A percentile compares a stretch with the other conserved stretches of the same genome.
These are phyloP conservation scores for Phytopythium montanum DNA, from an alignment of 352 stramenopile species.

Conservation along the genomic window DNA sequence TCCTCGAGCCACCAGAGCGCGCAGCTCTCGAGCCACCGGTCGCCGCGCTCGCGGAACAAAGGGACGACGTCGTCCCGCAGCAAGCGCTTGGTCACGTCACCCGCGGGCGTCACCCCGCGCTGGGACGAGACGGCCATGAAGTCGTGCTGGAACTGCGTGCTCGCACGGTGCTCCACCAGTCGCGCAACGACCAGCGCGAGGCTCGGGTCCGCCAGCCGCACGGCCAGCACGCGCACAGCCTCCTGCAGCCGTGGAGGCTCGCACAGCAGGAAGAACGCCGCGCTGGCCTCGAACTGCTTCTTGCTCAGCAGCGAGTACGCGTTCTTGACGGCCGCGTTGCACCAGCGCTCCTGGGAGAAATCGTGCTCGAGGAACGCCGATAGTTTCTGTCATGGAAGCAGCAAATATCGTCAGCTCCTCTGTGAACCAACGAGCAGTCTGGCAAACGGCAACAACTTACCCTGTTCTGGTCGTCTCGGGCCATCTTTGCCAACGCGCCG, in stretches of 20 bases:
- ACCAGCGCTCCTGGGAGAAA: constrained; percentile 80
- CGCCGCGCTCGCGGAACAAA: constrained; percentile 47
- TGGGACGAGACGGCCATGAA: constrained; percentile 39
- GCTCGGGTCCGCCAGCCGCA: constrained; percentile 84
- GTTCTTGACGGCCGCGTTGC: constrained; percentile 91
- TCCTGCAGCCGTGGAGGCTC: constrained; percentile 92
- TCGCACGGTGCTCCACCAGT: constrained; percentile 78
- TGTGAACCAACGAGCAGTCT: neutral
- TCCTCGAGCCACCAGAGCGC: constrained; percentile 83
- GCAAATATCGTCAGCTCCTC: neutral
- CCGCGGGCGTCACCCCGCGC: constrained; percentile 57
- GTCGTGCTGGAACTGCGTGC: constrained; percentile 45
- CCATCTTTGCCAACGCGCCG: constrained; percentile 65
- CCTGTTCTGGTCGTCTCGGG: constrained; percentile 68
- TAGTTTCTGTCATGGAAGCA: constrained; percentile 39
- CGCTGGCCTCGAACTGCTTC: constrained; percentile 87
- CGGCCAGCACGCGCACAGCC: constrained; percentile 85
- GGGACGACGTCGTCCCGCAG: constrained; percentile 69
- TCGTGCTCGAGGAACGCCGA: constrained; percentile 76
- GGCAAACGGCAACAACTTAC: constrained; percentile 18
- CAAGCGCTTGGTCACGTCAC: constrained; percentile 43
- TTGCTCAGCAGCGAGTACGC: constrained; percentile 94
- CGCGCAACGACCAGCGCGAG: constrained; percentile 89
- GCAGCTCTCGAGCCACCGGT: constrained; percentile 78
- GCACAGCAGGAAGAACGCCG: constrained; percentile 92